Evolutionary conservation across 164 flowering plant species (phyloP), one percentile per base, ranked within the genome.

Genomic region (Cinnamomum micranthum): DNA sequence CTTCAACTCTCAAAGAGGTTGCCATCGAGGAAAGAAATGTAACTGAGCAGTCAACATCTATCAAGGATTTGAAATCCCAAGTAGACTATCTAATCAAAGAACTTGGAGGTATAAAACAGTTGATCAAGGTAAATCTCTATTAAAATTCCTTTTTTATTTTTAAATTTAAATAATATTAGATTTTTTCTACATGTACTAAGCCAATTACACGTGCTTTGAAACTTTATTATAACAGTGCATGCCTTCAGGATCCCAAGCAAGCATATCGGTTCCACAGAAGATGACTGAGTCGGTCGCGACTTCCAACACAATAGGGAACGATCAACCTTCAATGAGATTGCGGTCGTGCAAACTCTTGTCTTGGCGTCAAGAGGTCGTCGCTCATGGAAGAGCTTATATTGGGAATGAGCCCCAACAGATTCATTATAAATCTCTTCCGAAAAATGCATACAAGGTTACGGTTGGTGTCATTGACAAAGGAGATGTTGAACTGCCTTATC

Each of bases 81-180:
- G 22, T 59, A 59, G 63, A 59, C 22, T 59, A 19, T 59, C 63
- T 59, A 19, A 20, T 17, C 7, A 6, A 15, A 15, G 20, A 59
- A 59, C 22, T 59, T 20, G 68, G 33, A 1, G 68, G 33, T 65
- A 23, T 65, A 15, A 65, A 65, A 27, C 25, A 27, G 13, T n/a
- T 65, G 35, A 65, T 65, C 11, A 7, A 65, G 68, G 68, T 65
- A n/a, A 65, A 65, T 65, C 14, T 65, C 28, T 15, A 23, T 23
- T 65, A 15, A 10, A 59, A 23, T 27, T 14, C 15, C 2, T 59
- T 88, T 68, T 35, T 6, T 35, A 35, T 35, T 23, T 65, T 65
- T 24, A 65, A 65, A 23, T 24, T 25, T 65, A 65, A 65, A 15
- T 65, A 65, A 9, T 65, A 27, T n/a, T 65, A 65, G 3, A 23